Evolutionary conservation across 192 early-diverging fungal genomes (phyloP), one percentile per base, ranked within the genome.

Genomic region (Lunasporangiospora selenospora): DNA sequence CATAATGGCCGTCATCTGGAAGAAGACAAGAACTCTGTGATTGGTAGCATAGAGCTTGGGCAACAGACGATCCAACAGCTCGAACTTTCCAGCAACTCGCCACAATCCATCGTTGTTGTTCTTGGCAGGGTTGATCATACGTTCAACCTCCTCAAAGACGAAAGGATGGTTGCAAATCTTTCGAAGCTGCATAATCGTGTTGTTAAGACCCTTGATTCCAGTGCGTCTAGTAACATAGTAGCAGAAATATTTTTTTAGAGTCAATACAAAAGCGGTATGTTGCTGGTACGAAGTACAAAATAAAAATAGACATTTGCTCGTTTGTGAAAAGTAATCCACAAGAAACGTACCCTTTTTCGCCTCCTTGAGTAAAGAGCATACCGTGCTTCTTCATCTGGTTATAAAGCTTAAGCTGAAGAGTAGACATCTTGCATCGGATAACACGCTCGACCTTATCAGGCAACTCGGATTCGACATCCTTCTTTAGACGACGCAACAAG

Each of bases 151-250:
- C 45, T 91, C 89, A 83, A 94, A 98, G 15, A 98, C 95, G 76
- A 92, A 99, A 44, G 98, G 98, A 79, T 99, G 98, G 80, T 98
- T 99, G 77, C 93, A 95, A 62, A 99, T 93, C 76, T 98, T 98
- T 33, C 96, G 88, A 46, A 99, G 87, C 75, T 99, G 95, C 98
- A 99, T 97, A 45, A 99, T 90, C 10, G 93, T 86, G 80, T 99
- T 99, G 80, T 93, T 96, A 50, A 99, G 77, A 12, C 91, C 89
- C 53, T 88, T 92, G 42, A 86, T 87, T 18, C 85, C 83, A 31
- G 78, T 80, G 42, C 85, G 79, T 58, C 77, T 79, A 31, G 43
- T 23, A 12, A 45, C 12, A 19, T 29, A 37, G 11, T 32, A 38
- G 51, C 11, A 76, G 49, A n/a, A 49, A 43, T 29, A 18, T 47